These are phyloP conservation scores for Phanerochaete carnosa DNA, from an alignment of 768 basidiomycete species.

Conservation along the genomic window DNA sequence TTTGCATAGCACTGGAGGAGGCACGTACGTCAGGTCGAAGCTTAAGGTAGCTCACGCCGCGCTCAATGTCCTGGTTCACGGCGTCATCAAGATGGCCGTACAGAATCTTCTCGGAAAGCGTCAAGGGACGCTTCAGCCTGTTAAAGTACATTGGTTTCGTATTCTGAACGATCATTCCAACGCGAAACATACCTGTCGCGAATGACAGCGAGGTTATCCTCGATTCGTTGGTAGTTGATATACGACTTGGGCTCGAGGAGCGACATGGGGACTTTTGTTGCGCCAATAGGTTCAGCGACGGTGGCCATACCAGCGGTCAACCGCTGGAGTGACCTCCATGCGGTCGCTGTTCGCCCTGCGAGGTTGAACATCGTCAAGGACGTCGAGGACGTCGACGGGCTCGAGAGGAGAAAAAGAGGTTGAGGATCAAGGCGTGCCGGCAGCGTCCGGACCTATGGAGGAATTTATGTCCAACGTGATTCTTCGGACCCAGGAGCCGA, in stretches of 20 bases:
- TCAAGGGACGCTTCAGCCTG: constrained; percentile 87
- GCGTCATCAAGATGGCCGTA: constrained; percentile 98
- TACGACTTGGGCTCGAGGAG: constrained; percentile 77
- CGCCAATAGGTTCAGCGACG: constrained; percentile 70
- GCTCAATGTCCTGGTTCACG: constrained; percentile 83
- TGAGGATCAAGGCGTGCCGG: constrained; percentile 21
- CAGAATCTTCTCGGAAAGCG: constrained; percentile 93
- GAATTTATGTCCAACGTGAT: constrained; percentile 26
- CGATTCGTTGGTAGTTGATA: constrained; percentile 96
- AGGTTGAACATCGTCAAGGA: constrained; percentile 28
- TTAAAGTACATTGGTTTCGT: background rate
- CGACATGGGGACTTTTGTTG: constrained; percentile 89
- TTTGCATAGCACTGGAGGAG: background rate
- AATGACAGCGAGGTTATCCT: constrained; percentile 91
- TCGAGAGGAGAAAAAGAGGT: constrained; percentile 15
- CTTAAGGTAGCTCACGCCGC: constrained; percentile 94
- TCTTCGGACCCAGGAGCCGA: constrained; percentile 24
- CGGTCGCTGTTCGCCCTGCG: constrained; percentile 20
- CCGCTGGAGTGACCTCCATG: constrained; percentile 27
- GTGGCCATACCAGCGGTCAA: constrained; percentile 69
- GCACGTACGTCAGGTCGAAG: constrained; percentile 90
- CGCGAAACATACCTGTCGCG: constrained; percentile 63
- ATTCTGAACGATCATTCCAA: background rate
- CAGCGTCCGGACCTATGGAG: constrained; percentile 18
- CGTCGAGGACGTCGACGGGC: constrained; percentile 21